These are phyloP conservation scores for Chaetomium olivaceum DNA, from an alignment of 2,329 filamentous ascomycete genomes.

Conservation along the genomic window DNA sequence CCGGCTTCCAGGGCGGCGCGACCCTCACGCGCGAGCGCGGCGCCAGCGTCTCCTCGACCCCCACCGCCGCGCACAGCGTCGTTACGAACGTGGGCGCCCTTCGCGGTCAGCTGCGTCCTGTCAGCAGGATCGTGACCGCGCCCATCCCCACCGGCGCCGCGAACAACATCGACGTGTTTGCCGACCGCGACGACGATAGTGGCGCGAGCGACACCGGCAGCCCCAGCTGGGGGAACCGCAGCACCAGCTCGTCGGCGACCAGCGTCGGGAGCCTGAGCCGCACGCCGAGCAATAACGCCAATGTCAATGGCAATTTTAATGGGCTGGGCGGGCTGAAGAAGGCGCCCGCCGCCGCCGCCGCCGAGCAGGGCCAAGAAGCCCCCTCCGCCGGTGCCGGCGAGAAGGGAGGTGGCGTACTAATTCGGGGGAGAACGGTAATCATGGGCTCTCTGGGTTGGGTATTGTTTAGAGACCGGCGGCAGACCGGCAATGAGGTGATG, in stretches of 20 bases:
- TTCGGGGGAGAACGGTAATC: background rate
- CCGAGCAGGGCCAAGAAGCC: slow-evolving; percentile 56
- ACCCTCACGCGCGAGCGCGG: slow-evolving; percentile 31
- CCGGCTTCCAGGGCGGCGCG: slow-evolving; percentile 43
- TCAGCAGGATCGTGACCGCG: slow-evolving; percentile 46
- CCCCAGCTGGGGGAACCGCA: slow-evolving; percentile 52
- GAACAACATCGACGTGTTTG: slow-evolving; percentile 47
- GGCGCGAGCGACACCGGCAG: slow-evolving; percentile 54
- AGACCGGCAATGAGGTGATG: background rate
- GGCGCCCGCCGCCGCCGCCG: slow-evolving; percentile 49
- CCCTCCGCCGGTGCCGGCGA: slow-evolving; percentile 52
- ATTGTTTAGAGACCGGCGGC: background rate
- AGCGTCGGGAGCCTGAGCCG: slow-evolving; percentile 57
- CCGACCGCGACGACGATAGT: slow-evolving; percentile 52
- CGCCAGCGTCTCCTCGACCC: slow-evolving; percentile 28
- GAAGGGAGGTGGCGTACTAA: slow-evolving; percentile 27
- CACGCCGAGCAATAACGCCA: slow-evolving; percentile 45
- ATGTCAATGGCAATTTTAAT: slow-evolving; percentile 29
- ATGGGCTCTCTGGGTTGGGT: background rate
- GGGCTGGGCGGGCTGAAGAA: slow-evolving; percentile 33
- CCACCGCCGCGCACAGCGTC: slow-evolving; percentile 25
- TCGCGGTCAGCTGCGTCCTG: slow-evolving; percentile 48
- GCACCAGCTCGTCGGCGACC: slow-evolving; percentile 57
- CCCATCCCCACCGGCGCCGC: slow-evolving; percentile 27
- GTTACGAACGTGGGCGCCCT: slow-evolving; percentile 41